Conservation (phyloP, 345 rosid species). For the Erodium maritimum region DNA sequence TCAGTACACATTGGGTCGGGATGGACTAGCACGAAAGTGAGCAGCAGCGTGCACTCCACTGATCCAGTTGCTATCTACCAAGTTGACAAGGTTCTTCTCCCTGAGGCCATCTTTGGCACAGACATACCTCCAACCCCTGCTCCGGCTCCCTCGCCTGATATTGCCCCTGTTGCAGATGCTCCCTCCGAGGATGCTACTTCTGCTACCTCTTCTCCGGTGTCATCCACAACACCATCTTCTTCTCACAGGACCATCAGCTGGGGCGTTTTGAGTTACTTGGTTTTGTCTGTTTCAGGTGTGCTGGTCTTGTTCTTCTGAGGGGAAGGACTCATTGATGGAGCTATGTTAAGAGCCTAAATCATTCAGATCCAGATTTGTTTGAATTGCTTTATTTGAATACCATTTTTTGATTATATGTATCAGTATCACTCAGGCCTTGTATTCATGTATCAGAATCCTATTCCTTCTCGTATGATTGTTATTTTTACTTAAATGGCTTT, state of each 20-base stretch:
- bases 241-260: slow-evolving; percentile 22
- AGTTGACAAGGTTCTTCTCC: slow-evolving; percentile 73
- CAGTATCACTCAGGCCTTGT: slow-evolving; percentile 1
- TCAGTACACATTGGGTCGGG: slow-evolving; percentile 55
- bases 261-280: slow-evolving; percentile 24
- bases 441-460: slow-evolving; percentile 6
- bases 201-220: background rate
- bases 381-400: background rate
- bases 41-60: slow-evolving; percentile 76
- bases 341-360: slow-evolving; percentile 2
- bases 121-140: slow-evolving; percentile 81
- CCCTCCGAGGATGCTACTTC: slow-evolving; percentile 28
- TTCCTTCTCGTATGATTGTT: background rate
- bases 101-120: slow-evolving; percentile 86
- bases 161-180: slow-evolving; percentile 50
- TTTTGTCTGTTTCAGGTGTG: slow-evolving; percentile 31
- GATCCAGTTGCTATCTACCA: slow-evolving; percentile 85
- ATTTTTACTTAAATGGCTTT: too few species aligned
- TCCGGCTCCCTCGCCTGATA: slow-evolving; percentile 81
- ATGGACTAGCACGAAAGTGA: slow-evolving; percentile 67
- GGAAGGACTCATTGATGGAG: slow-evolving; percentile 8
- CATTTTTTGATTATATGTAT: slow-evolving; percentile 4
- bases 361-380: slow-evolving; percentile 23
- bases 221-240: slow-evolving; percentile 36
- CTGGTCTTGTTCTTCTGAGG: slow-evolving; percentile 41